Base-by-base conservation (phyloP, 139 green algal species). In the Parachlorella kessleri region DNA sequence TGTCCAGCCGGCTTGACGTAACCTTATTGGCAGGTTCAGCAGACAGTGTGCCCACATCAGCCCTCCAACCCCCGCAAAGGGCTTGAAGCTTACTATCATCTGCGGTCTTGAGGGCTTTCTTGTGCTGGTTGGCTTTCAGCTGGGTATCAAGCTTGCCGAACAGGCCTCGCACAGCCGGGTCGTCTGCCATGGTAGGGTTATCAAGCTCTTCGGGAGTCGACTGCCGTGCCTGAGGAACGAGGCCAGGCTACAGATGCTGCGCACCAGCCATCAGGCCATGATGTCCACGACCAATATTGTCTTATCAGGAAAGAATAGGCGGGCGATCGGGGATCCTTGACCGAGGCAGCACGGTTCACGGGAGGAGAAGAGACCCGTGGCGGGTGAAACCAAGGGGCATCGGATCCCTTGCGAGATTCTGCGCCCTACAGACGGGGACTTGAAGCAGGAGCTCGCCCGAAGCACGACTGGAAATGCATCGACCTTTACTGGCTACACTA, bases 61-160 rank as follows among this genome's bases (percentile, higher is more conserved):
- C 28, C 23, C 14, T 55, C 14, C 36, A 48, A 38, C n/a, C 32
- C 6, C 4, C 21, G 35, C 9, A 35, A 9, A 33, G 41, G 14
- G 35, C 33, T 35, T 53, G 63, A 14, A 30, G 8, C 88, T 80
- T 37, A 96, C 92, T 91, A 28, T 90, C 85, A 70, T 96, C 93
- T 2, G 78, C 77, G 0, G 84, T 83, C 40, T 92, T 93, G 3
- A 94, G 36, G 3, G 86, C 87, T 70, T 91, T 90, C 40, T 91
- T 92, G 65, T 85, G 81, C 59, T 93, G 83, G 23, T 86, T 39
- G 8, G 86, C 80, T 41, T 86, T 86, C 4, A 94, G 80, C 42
- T 83, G 72, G 0, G 79, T 77, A 28, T 90, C 74, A 37, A 96
- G 83, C 66, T 86, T 84, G 3, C 82, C 78, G 33, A 92, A 94